Evolutionary conservation across 2,329 filamentous ascomycete species (phyloP), one percentile per base, ranked within the genome.

Genomic region (Colletotrichum truncatum): DNA sequence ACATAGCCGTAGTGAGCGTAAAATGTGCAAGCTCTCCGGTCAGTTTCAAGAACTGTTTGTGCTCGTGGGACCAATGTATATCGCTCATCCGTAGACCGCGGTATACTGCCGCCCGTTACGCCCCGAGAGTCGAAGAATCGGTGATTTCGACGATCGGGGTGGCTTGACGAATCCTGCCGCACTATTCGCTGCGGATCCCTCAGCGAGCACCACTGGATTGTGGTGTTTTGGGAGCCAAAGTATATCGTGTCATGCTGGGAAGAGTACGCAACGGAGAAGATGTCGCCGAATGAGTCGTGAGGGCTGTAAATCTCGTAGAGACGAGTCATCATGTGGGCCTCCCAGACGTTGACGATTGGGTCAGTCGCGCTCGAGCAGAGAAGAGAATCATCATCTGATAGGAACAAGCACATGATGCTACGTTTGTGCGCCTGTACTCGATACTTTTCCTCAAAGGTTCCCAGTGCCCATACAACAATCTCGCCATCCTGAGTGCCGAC

Each of bases 1-100:
- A 99, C 90, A 75, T 98, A 98, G 45, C 97, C 96, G 76, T 91
- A 95, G 77, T 99, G 96, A 2, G 96, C 94, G 79, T n/a, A 97
- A 99, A 72, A 96, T 92, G 61, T 86, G 87, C 62, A 97, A 60
- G 94, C 91, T 21, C 92, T 87, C 52, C 89, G 88, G 72, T 93
- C 91, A 64, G 98, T 94, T 74, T 97, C 93, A 6, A 98, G 81
- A 1, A 91, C 85, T 32, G 75, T 85, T 75, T 79, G 80, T 4
- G 85, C 80, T 38, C 80, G 80, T 3, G 83, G 88, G 45, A 89
- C 89, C 32, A 85, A 70, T 2, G 78, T 75, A 78, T 85, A 87
- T 43, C 84, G 81, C 48, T 88, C 83, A 63, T 89, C 86, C 67
- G 86, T 88, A 30, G 92, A 89, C 39, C 91, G 84, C 0, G 93